Conservation (phyloP, 2,329 filamentous ascomycete genomes). For the Ceratocystis papillata region DNA sequence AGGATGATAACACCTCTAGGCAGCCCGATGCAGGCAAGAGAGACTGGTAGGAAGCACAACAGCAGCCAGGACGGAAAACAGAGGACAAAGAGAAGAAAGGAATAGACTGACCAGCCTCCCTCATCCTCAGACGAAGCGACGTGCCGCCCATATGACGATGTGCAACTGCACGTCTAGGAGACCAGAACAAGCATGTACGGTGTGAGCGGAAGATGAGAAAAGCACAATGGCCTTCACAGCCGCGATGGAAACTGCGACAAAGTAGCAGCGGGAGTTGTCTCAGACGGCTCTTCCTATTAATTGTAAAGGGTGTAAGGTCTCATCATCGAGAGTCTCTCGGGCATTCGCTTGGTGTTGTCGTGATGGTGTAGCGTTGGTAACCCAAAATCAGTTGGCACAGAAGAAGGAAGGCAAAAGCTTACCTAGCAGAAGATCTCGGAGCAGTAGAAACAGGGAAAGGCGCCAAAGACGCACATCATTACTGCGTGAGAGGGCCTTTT, state of each 20-base stretch:
- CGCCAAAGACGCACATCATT: neutral
- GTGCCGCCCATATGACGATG: conserved; percentile 31
- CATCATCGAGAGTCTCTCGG: conserved; percentile 30
- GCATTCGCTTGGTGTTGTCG: neutral
- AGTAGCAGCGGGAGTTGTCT: conserved; percentile 28
- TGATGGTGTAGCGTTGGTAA: neutral
- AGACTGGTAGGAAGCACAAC: neutral
- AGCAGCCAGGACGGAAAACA: neutral
- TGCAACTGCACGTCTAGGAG: conserved; percentile 27
- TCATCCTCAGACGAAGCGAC: conserved; percentile 12
- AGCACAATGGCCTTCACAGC: conserved; percentile 24
- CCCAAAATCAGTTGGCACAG: neutral
- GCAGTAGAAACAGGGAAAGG: neutral
- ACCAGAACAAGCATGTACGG: conserved; percentile 16
- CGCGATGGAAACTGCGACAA: conserved; percentile 26
- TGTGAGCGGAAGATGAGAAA: conserved; percentile 23
- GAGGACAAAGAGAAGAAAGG: neutral
- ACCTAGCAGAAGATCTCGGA: neutral
- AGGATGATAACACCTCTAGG: neutral
- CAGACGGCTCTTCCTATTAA: conserved; percentile 37
- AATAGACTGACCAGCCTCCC: conserved; percentile 11
- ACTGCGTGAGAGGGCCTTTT: neutral
- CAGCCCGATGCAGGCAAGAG: neutral
- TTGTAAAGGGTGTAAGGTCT: conserved; percentile 30
- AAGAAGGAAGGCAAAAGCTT: neutral